A percentile compares a stretch with the other conserved stretches of the same genome.
These are phyloP conservation scores for Globisporangium carolinianum DNA, from an alignment of 352 stramenopile genomes.

Conservation along the genomic window DNA sequence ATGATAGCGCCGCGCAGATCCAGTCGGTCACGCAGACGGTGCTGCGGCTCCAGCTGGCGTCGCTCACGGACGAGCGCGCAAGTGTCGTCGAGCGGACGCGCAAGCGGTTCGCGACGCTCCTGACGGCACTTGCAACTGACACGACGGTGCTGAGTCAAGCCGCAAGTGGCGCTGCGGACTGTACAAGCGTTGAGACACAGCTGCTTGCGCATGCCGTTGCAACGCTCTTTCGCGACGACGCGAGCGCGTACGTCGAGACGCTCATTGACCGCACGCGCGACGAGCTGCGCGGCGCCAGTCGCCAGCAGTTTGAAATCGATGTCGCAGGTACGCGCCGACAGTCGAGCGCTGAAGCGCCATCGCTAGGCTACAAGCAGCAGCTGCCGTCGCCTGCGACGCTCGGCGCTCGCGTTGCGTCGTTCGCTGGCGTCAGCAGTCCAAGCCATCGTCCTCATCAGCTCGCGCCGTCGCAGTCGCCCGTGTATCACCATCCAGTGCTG, in stretches of 20 bases:
- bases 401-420: slow-evolving; percentile 33
- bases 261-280: slow-evolving; percentile 31
- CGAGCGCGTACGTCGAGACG: slow-evolving; percentile 33
- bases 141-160: not conserved
- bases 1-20: slow-evolving; percentile 23
- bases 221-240: slow-evolving; percentile 31
- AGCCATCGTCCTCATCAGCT: not conserved
- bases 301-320: slow-evolving; percentile 26
- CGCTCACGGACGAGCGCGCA: slow-evolving; percentile 27
- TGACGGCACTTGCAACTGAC: slow-evolving; percentile 13
- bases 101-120: slow-evolving; percentile 21
- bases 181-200: not conserved
- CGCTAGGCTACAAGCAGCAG: slow-evolving; percentile 12
- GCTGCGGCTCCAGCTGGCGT: slow-evolving; percentile 30
- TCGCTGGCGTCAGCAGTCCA: slow-evolving; percentile 17
- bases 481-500: not conserved
- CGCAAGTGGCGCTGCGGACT: not conserved
- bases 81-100: slow-evolving; percentile 32
- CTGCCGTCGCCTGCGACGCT: slow-evolving; percentile 15
- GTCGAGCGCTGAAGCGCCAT: slow-evolving; percentile 21
- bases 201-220: slow-evolving; percentile 33
- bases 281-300: slow-evolving; percentile 32
- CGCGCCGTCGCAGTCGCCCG: slow-evolving; percentile 1
- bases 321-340: slow-evolving; percentile 18
- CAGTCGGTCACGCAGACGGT: slow-evolving; percentile 31